A percentile compares a stretch with the other conserved stretches of the same genome.
phyloP scores from a whole-genome alignment of 2,329 filamentous ascomycete genomes.

The Pseudocercospora fuligena region DNA sequence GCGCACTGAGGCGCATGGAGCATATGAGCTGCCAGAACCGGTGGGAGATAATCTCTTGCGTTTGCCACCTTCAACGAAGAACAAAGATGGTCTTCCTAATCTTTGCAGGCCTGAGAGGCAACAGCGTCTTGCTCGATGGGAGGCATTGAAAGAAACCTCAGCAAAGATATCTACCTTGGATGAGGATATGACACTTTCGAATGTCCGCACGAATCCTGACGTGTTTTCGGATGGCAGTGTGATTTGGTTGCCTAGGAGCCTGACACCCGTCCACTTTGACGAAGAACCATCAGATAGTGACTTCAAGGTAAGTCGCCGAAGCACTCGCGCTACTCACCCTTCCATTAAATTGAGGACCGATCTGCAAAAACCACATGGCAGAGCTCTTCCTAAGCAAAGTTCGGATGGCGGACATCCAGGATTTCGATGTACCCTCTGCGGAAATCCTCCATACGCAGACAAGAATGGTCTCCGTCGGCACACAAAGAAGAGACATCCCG shows the following conservation, averaged over 20 bases:
- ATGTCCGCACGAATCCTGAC: background rate
- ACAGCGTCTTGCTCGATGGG: background rate
- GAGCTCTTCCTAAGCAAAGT: background rate
- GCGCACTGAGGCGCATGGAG: background rate
- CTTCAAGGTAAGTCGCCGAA: background rate
- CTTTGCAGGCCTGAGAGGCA: background rate
- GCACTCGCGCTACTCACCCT: background rate
- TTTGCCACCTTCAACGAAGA: background rate
- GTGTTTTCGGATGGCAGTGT: background rate
- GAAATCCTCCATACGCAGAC: background rate
- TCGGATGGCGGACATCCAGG: background rate
- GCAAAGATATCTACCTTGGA: background rate
- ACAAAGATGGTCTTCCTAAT: background rate
- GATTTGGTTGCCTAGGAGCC: too few species aligned
- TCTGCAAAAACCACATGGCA: background rate
- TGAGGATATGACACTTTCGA: background rate
- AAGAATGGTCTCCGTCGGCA: background rate
- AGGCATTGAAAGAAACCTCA: background rate
- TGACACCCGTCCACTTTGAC: background rate
- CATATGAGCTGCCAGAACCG: background rate
- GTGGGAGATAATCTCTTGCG: background rate
- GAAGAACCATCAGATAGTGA: background rate
- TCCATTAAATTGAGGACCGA: background rate
- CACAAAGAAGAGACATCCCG: background rate
- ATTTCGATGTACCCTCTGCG: background rate